Base-by-base conservation (phyloP, 495 filamentous ascomycete species). In the Thozetella sp. region DNA sequence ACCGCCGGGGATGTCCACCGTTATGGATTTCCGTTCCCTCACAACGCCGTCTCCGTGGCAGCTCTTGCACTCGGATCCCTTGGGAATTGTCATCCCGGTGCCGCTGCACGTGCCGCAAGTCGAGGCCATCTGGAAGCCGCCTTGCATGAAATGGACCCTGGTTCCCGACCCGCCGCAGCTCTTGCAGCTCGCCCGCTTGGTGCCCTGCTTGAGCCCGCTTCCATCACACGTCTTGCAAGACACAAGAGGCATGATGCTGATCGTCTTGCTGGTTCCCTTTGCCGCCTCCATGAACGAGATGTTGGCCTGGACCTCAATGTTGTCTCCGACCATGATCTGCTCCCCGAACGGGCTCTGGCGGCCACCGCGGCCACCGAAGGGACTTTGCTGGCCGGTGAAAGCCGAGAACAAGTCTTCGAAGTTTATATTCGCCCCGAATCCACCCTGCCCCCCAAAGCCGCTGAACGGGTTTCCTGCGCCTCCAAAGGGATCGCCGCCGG, bases 201-300 rank as follows among this genome's bases (percentile, higher is more conserved):
- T 81, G 2, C 93, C 93, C 46, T 86, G 72, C 77, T 97, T 97
- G 77, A 99, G 51, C 12, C 95, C 95, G 66, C 79, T 89, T 46
- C 95, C 95, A 17, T 73, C 74, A 70, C 95, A 99, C 1, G 90
- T 93, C 58, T 84, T 83, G 65, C 95, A 99, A 60, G 87, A 78
- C 3, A 86, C 82, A 57, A 95, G 70, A 11, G 95, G 93, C 9
- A 86, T 87, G 61, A 96, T 89, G 58, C 75, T 81, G 40, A 99
- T 91, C 22, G 90, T 86, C 72, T 94, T 91, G 53, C 72, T 84
- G 22, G 86, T 86, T 12, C 95, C 95, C 75, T 93, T 97, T 19
- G 95, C 95, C 3, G 95, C 93, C 62, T 99, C 96, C 90, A 93
- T 92, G 72, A 99, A 99, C 1, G 90, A 91, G 61, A 99, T 90